Base-by-base conservation (phyloP, 2,329 filamentous ascomycete genomes). In the Zalaria sp. region DNA sequence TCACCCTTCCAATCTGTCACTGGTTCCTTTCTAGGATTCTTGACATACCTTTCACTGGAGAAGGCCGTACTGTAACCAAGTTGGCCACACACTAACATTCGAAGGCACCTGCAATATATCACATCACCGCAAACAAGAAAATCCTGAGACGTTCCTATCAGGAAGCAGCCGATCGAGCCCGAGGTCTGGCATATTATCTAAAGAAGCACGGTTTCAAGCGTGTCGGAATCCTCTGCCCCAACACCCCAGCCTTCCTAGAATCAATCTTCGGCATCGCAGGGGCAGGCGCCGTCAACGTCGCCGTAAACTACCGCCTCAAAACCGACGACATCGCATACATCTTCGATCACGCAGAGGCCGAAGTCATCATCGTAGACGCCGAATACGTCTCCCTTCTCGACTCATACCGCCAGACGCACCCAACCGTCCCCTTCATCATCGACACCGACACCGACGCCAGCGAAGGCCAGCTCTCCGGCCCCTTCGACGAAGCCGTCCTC, bases 171-270 rank as follows among this genome's bases (percentile, higher is more conserved):
- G 84, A 94, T 55, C 83, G 91, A 35, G 84, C 88, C 3, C 69
- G 84, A 35, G 91, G 89, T 1, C 67, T 98, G 11, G 88, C 87
- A 9, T 96, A 93, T 63, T 96, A 82, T 58, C 59, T 98, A 43
- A 74, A 75, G 51, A 84, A 83, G 59, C 76, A 83, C 55, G 72
- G 74, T 4, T 78, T 77, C 54, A 81, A 77, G 53, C 73, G 83
- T 45, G 82, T 96, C 4, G 91, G 91, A 5, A 80, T 98, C 38
- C 69, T 98, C 7, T 80, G 79, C 5, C 84, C 91, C 3, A 98
- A 98, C 58, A 98, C 91, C 1, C 91, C 91, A 0, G 88, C 88
- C 0, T 96, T 96, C 53, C 69, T 98, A 27, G 89, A 96, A 63
- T 75, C 79, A 5, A 84, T 94, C 47, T 98, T 85, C 56, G 91